Conservation (phyloP, 106 monocot genomes). For the Hemerocallis citrina region DNA sequence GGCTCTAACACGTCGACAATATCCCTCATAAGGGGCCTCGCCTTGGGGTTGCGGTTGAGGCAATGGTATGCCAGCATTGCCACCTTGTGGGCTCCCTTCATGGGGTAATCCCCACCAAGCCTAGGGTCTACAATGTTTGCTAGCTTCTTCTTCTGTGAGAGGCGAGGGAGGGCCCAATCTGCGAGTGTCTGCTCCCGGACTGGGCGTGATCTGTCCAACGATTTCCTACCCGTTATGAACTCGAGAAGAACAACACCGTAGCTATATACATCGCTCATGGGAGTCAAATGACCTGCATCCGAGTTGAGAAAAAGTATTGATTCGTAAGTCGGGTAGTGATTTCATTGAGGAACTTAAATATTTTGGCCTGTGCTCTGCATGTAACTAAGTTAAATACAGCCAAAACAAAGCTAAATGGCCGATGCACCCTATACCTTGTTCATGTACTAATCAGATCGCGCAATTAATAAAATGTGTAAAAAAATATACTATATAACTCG, state of each 20-base stretch:
- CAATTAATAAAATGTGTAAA: no score
- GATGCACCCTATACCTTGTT: no score
- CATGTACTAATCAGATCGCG: no score
- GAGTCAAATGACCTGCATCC: slow-evolving; percentile 52
- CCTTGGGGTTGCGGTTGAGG: slow-evolving; percentile 55
- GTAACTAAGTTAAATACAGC: no score
- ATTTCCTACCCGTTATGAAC: slow-evolving; percentile 48
- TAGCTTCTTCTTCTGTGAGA: slow-evolving; percentile 46
- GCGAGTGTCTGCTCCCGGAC: slow-evolving; percentile 39
- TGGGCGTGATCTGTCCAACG: slow-evolving; percentile 47
- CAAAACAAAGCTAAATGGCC: no score
- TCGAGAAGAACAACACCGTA: slow-evolving; percentile 65
- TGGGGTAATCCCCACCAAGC: slow-evolving; percentile 35
- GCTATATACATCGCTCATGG: slow-evolving; percentile 64
- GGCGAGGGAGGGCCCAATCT: slow-evolving; percentile 54
- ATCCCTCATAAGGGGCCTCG: slow-evolving; percentile 70
- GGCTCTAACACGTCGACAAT: slow-evolving; percentile 48
- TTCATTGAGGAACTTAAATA: no score
- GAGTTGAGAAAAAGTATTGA: no score
- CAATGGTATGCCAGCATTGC: slow-evolving; percentile 59
- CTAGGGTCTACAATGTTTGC: slow-evolving; percentile 44
- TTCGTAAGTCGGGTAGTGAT: no score
- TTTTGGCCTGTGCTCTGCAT: no score
- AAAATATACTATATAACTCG: no score
- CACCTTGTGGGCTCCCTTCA: slow-evolving; percentile 32